Base-by-base conservation (phyloP, 208 protist species). In the Leishmania martiniquensis region DNA sequence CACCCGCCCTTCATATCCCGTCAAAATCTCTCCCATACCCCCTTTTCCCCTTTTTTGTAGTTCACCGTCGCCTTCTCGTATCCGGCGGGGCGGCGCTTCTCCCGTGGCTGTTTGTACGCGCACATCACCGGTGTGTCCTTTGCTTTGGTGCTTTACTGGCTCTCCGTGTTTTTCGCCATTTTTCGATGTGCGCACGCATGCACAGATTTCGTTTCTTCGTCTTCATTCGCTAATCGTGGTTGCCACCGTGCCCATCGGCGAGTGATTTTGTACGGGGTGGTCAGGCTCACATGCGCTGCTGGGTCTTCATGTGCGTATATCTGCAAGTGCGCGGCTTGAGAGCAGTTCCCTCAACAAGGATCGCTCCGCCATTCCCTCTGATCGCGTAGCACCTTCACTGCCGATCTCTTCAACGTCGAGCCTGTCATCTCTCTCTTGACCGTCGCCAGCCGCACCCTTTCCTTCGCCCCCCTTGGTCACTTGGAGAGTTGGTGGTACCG, bases 351-450 rank as follows among this genome's bases (percentile, higher is more conserved):
- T 6, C 25, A 10, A 15, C 37, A 32, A 69, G 63, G 42, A 4
- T 69, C 42, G 42, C 20, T 9, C 2, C 9, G 17, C 42, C 49
- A 69, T 13, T 29, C 20, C 63, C 25, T 32, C 25, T 9, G 63
- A 32, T 32, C 34, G 42, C 42, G 2, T 29, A 29, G 12, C 25
- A 49, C 45, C 42, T 29, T 51, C 63, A 51, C 20, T 34, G 25
- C 2, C 63, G 1, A 37, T 10, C 22, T 22, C 20, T 39, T 39
- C 17, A 39, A n/a, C 34, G 66, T 29, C 37, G 22, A 32, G 6
- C n/a, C 44, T 70, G 12, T 70, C 44, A 25, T 79, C 72, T 69
- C 62, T 15, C 25, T 54, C 34, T 65, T 63, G 34, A 54, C 60
- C 37, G 47, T 15, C 57, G 37, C 32, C 37, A 39, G 7, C n/a